phyloP scores from a whole-genome alignment of 2,329 filamentous ascomycete species.

The Alternaria novae-zelandiae region DNA sequence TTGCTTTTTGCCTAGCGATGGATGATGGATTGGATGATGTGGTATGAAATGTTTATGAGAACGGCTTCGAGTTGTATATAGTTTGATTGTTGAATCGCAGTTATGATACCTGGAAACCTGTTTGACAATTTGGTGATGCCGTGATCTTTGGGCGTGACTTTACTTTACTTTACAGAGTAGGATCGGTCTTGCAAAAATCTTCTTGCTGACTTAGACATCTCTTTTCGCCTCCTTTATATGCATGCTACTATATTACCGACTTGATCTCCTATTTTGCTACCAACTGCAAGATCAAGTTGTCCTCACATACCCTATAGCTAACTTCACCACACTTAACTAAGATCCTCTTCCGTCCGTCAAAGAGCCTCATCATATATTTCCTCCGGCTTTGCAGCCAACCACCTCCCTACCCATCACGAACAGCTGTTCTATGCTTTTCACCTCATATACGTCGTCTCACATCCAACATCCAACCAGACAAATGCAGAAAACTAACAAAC shows the following conservation, averaged over 20 bases:
- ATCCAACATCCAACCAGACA: not conserved
- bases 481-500: not conserved
- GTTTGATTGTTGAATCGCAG: not conserved
- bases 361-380: not conserved
- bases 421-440: not conserved
- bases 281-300: not conserved
- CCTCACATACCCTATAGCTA: not conserved
- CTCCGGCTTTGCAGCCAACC: not conserved
- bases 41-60: not conserved
- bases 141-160: not conserved
- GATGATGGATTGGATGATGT: not conserved
- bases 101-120: not conserved
- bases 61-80: not conserved
- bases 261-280: rapidly evolving
- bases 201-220: not conserved
- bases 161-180: not conserved
- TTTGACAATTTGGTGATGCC: not conserved
- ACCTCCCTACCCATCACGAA: not conserved
- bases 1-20: not conserved
- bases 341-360: not conserved
- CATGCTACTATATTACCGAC: not conserved
- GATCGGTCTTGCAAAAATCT: not conserved
- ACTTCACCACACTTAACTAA: rapidly evolving
- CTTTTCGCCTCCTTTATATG: not conserved
- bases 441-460: not conserved